Conservation (phyloP, 805 yeast genomes). For the Wickerhamomyces hampshirensis region DNA sequence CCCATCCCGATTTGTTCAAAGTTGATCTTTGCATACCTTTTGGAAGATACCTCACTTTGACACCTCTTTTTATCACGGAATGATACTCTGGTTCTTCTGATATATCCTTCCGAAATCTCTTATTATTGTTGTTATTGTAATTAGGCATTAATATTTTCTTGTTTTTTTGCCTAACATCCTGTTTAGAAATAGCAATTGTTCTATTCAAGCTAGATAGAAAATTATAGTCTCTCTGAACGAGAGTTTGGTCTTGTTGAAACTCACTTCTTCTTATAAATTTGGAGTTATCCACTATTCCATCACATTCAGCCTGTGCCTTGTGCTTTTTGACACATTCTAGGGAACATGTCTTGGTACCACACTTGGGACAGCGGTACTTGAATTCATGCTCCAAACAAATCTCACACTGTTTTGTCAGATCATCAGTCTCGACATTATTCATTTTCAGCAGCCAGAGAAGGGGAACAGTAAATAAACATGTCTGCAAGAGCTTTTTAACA, state of each 20-base stretch:
- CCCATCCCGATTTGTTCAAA: constrained; percentile 66
- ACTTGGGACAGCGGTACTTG: constrained; percentile 81
- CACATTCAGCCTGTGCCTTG: constrained; percentile 56
- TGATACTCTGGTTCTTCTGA: constrained; percentile 1
- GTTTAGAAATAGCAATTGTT: constrained; percentile 50
- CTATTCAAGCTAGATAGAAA: constrained; percentile 61
- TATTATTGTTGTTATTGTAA: constrained; percentile 12
- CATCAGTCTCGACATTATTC: neutral
- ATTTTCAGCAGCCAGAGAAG: too few relatives aligned
- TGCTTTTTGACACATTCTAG: constrained; percentile 68
- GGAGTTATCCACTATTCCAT: constrained; percentile 61
- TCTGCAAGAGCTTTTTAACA: too few relatives aligned
- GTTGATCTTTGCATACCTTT: constrained; percentile 67
- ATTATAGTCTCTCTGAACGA: constrained; percentile 76
- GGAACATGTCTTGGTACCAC: constrained; percentile 63
- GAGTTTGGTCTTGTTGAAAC: constrained; percentile 32
- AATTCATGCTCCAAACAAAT: constrained; percentile 38
- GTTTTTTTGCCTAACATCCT: constrained; percentile 42
- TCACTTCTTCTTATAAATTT: constrained; percentile 46
- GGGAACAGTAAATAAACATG: too few relatives aligned
- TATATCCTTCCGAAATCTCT: constrained; percentile 19
- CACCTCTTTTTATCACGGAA: constrained; percentile 53
- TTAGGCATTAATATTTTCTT: constrained; percentile 34
- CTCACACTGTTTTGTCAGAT: constrained; percentile 30
- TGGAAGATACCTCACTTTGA: constrained; percentile 57